These are phyloP conservation scores for Silene noctiflora DNA, from an alignment of 179 eudicot species.

Conservation along the genomic window DNA sequence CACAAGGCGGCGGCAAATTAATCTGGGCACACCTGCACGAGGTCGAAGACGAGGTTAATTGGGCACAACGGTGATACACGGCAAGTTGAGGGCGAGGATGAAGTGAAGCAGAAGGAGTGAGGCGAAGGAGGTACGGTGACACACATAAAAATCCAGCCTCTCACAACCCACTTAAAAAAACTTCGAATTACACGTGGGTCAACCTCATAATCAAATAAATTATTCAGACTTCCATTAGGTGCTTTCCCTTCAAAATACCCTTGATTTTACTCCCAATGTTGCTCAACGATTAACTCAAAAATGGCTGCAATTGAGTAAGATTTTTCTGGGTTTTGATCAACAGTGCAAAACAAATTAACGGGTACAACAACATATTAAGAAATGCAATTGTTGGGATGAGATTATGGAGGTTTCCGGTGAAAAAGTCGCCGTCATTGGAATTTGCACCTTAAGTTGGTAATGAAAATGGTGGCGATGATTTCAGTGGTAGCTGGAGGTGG, in stretches of 20 bases:
- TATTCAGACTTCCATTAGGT: constrained; percentile 30
- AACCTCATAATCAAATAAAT: constrained; percentile 28
- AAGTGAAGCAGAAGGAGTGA: no score
- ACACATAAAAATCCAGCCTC: constrained; percentile 29
- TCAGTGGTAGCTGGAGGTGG: background rate
- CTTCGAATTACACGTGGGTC: constrained; percentile 29
- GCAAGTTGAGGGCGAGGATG: no score
- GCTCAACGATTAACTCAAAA: constrained; percentile 34
- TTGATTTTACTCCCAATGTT: constrained; percentile 48
- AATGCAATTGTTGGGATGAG: constrained; percentile 10
- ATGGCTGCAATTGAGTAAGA: constrained; percentile 13
- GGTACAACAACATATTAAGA: background rate
- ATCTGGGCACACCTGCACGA: no score
- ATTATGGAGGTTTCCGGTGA: background rate
- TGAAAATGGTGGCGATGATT: no score
- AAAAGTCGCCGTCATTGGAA: background rate
- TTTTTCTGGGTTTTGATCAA: constrained; percentile 22
- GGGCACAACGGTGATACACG: no score
- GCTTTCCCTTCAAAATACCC: constrained; percentile 11
- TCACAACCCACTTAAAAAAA: constrained; percentile 33
- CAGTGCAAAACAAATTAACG: constrained; percentile 2
- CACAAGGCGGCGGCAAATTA: no score
- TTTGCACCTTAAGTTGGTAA: no score
- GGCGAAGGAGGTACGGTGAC: no score
- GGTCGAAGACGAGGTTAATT: no score